These are phyloP conservation scores for Phytophthora nicotianae DNA, from an alignment of 352 stramenopile genomes.

Conservation along the genomic window DNA sequence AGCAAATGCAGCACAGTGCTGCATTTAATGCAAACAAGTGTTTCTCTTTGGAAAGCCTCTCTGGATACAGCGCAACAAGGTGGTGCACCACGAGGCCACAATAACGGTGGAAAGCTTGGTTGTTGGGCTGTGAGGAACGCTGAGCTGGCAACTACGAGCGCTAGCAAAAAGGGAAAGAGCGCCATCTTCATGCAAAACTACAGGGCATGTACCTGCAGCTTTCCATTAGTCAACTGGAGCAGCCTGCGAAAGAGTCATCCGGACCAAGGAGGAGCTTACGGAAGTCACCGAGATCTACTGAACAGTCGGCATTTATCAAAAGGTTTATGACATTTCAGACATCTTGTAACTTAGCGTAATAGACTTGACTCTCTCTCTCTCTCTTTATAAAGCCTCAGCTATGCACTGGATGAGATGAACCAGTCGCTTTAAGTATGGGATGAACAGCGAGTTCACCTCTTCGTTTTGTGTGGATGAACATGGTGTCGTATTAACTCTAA, in stretches of 20 bases:
- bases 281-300: neutral
- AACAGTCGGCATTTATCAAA: neutral
- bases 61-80: no score
- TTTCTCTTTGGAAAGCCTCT: no score
- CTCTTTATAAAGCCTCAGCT: no score
- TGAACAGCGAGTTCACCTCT: conserved; percentile 7
- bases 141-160: no score
- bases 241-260: neutral
- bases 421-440: conserved; percentile 2
- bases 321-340: neutral
- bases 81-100: no score
- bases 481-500: no score
- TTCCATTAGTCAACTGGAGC: neutral
- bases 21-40: neutral
- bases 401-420: neutral
- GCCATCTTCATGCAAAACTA: neutral
- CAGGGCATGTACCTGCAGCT: neutral
- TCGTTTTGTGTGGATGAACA: neutral
- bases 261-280: neutral
- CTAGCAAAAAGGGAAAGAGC: neutral
- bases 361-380: no score
- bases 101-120: no score
- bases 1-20: no score
- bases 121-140: no score
- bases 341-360: neutral